Percentiles rank a stretch among this genome's conserved stretches.
Conservation (phyloP, 768 basidiomycete genomes). For the Daedalea quercina region DNA sequence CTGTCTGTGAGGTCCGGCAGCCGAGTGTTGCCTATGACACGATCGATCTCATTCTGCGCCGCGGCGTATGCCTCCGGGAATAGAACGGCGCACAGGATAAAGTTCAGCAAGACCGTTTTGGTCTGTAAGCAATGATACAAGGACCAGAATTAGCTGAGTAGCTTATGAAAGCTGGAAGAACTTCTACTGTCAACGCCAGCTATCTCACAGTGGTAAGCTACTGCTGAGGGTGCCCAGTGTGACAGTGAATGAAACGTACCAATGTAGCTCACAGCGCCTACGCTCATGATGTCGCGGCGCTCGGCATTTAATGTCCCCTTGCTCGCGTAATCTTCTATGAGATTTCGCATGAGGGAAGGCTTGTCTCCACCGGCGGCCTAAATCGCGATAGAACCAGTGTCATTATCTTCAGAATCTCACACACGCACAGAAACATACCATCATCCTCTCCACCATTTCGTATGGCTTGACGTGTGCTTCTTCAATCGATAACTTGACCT, state of each 20-base stretch:
- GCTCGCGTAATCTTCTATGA: too few species aligned
- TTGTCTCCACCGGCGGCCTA: background rate
- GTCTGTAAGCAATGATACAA: background rate
- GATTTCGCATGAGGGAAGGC: too few species aligned
- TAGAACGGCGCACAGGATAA: slow-evolving; percentile 30
- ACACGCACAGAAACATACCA: background rate
- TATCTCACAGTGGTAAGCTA: too few species aligned
- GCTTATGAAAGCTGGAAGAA: too few species aligned
- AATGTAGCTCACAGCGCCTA: too few species aligned
- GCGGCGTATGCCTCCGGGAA: slow-evolving; percentile 28
- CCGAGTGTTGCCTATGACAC: slow-evolving; percentile 28
- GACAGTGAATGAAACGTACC: too few species aligned
- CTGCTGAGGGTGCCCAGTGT: too few species aligned
- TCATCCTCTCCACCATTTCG: background rate
- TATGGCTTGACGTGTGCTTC: background rate
- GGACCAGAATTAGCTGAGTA: too few species aligned
- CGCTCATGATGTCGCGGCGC: too few species aligned
- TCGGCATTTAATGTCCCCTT: too few species aligned
- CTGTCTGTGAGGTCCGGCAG: slow-evolving; percentile 30
- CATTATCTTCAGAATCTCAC: background rate
- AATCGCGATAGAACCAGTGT: background rate
- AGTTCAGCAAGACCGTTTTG: slow-evolving; percentile 24
- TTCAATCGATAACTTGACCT: background rate
- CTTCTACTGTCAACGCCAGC: too few species aligned
- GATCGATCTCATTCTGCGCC: slow-evolving; percentile 34